Conservation (phyloP, 306 rosid species). For the Mimosa bimucronata region DNA sequence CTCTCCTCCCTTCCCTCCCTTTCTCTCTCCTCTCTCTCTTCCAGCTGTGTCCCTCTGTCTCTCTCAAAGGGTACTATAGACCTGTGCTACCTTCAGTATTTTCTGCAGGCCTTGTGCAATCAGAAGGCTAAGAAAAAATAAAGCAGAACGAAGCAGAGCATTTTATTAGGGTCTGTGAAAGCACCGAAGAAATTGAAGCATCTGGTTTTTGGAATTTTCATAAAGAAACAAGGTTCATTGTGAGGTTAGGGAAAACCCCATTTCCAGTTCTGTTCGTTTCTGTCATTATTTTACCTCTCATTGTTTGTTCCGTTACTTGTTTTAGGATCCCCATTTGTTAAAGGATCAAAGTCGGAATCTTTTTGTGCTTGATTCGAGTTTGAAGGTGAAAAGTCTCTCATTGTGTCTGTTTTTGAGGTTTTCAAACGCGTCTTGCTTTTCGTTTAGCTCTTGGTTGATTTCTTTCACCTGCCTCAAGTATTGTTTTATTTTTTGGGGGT, state of each 20-base stretch:
- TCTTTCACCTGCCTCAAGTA: background rate
- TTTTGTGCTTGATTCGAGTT: conserved; percentile 3
- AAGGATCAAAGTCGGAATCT: conserved; percentile 7
- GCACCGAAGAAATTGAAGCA: conserved; percentile 15
- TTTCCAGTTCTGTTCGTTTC: background rate
- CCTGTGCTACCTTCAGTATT: conserved; percentile 22
- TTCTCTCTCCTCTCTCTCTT: conserved; percentile 16
- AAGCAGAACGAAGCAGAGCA: background rate
- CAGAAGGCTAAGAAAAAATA: background rate
- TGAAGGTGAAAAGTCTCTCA: conserved; percentile 26
- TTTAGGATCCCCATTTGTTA: background rate
- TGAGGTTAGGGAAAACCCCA: conserved; percentile 26
- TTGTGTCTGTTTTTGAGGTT: conserved; percentile 23
- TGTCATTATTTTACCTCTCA: conserved; percentile 14
- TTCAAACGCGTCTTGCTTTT: conserved; percentile 29
- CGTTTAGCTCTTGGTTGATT: background rate
- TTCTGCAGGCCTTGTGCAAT: background rate
- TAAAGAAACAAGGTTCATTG: conserved; percentile 23
- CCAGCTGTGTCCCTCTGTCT: conserved; percentile 30
- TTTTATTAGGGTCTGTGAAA: background rate
- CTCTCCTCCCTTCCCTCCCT: background rate
- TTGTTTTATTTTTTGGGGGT: background rate
- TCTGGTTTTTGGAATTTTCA: conserved; percentile 1
- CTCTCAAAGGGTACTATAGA: background rate
- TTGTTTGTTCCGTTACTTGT: background rate